These are phyloP conservation scores for Zoysia pacifica DNA, from an alignment of 176 grass and related monocot genomes.

Conservation along the genomic window DNA sequence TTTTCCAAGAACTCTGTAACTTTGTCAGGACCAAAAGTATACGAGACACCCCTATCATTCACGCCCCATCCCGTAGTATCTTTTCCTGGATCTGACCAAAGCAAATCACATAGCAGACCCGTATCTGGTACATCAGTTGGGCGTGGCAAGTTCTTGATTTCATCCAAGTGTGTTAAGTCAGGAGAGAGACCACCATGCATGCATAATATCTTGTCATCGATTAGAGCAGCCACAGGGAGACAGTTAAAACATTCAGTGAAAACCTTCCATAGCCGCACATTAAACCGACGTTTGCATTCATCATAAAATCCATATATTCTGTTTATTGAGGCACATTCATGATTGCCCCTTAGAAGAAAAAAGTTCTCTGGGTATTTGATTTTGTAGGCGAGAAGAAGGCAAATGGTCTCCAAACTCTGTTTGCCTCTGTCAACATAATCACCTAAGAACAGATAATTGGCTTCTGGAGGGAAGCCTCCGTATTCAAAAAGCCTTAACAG, in stretches of 20 bases:
- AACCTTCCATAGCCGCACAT: constrained; percentile 84
- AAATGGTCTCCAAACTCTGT: constrained; percentile 94
- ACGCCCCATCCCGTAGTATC: constrained; percentile 85
- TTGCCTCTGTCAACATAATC: constrained; percentile 97
- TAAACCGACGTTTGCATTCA: constrained; percentile 91
- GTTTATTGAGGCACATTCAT: constrained; percentile 98
- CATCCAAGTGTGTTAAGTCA: constrained; percentile 66
- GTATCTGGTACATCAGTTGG: constrained; percentile 85
- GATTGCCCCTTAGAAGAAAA: constrained; percentile 91
- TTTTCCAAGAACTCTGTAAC: constrained; percentile 77
- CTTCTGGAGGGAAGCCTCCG: constrained; percentile 72
- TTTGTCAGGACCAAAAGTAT: constrained; percentile 82
- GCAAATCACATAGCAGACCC: constrained; percentile 80
- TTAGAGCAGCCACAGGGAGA: constrained; percentile 84
- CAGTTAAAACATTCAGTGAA: constrained; percentile 97
- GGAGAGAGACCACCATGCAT: constrained; percentile 96
- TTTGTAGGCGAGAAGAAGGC: constrained; percentile 90
- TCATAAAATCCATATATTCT: constrained; percentile 98
- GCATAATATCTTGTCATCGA: constrained; percentile 96
- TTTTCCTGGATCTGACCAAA: constrained; percentile 92
- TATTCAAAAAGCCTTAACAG: constrained; percentile 89
- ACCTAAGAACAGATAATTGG: constrained; percentile 89
- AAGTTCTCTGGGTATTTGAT: constrained; percentile 94
- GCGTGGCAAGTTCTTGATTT: constrained; percentile 65
- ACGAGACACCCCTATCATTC: constrained; percentile 92